Percentiles rank a stretch among this genome's conserved stretches.
phyloP scores from a whole-genome alignment of 768 basidiomycete species.

The Auricularia heimuer region DNA sequence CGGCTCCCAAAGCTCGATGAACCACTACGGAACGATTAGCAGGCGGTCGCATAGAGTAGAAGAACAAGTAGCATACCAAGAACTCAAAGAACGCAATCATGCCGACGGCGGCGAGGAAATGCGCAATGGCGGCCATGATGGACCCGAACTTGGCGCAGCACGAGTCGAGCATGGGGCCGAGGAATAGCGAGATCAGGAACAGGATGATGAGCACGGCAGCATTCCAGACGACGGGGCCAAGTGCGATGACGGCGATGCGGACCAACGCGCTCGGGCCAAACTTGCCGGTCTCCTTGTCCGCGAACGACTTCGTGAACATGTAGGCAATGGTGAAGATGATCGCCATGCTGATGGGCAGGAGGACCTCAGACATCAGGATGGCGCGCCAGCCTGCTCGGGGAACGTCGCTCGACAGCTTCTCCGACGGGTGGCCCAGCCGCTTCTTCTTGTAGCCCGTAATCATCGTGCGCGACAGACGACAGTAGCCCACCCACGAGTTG shows the following conservation, averaged over 20 bases:
- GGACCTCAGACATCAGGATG: conserved; percentile 76
- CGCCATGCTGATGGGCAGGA: conserved; percentile 82
- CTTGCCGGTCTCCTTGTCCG: conserved; percentile 39
- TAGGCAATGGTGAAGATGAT: conserved; percentile 60
- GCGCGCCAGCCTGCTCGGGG: conserved; percentile 91
- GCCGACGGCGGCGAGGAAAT: conserved; percentile 71
- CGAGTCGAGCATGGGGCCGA: conserved; percentile 82
- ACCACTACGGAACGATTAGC: conserved; percentile 55
- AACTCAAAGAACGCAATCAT: conserved; percentile 95
- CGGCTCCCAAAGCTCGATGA: conserved; percentile 84
- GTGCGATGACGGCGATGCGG: conserved; percentile 83
- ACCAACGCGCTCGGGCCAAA: conserved; percentile 76
- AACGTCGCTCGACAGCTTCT: conserved; percentile 85
- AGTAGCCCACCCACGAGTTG: conserved; percentile 99
- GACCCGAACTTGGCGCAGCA: conserved; percentile 86
- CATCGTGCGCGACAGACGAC: conserved; percentile 92
- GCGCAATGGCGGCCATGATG: conserved; percentile 84
- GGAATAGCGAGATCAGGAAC: conserved; percentile 85
- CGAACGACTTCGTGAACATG: conserved; percentile 80
- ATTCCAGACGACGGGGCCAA: conserved; percentile 96
- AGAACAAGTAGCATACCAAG: conserved; percentile 45
- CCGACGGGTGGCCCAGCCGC: conserved; percentile 90
- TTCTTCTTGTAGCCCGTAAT: conserved; percentile 99
- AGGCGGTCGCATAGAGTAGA: conserved; percentile 5
- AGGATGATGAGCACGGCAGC: conserved; percentile 76